Evolutionary conservation across 352 stramenopile species (phyloP).

Genomic region (Globisporangium cystogenes): DNA sequence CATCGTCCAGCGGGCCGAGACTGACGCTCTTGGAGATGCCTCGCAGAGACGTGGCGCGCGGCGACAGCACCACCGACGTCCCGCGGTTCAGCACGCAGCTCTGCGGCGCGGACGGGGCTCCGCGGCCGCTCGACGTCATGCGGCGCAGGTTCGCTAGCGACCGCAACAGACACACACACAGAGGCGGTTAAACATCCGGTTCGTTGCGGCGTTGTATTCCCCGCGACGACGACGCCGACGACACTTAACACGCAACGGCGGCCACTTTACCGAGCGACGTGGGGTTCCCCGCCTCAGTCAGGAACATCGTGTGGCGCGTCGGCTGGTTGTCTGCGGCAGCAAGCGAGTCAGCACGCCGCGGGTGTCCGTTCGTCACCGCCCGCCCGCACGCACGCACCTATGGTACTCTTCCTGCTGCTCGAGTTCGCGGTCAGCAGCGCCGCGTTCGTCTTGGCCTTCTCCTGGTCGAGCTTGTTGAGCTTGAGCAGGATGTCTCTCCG

Average conservation of each 20-base stretch:
- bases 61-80: constrained; percentile 50
- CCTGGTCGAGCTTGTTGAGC: constrained; percentile 52
- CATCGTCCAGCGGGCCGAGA: constrained; percentile 49
- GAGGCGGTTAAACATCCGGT: constrained; percentile 9
- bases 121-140: constrained; percentile 35
- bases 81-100: constrained; percentile 43
- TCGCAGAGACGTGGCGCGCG: constrained; percentile 30
- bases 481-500: constrained; percentile 74
- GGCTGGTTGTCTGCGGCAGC: constrained; percentile 11
- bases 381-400: constrained; percentile 29
- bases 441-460: constrained; percentile 40
- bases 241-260: constrained; percentile 9
- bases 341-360: not conserved
- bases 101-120: constrained; percentile 25
- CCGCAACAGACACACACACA: constrained; percentile 5
- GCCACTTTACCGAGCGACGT: constrained; percentile 27
- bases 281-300: constrained; percentile 25
- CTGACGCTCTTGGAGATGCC: constrained; percentile 77
- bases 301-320: constrained; percentile 40
- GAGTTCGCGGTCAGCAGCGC: constrained; percentile 14
- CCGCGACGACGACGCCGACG: not conserved
- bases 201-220: constrained; percentile 20
- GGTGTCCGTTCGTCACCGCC: not conserved
- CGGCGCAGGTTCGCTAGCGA: constrained; percentile 50
- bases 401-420: constrained; percentile 20